phyloP scores from a whole-genome alignment of 2,329 filamentous ascomycete species.

The Didymella pomorum region DNA sequence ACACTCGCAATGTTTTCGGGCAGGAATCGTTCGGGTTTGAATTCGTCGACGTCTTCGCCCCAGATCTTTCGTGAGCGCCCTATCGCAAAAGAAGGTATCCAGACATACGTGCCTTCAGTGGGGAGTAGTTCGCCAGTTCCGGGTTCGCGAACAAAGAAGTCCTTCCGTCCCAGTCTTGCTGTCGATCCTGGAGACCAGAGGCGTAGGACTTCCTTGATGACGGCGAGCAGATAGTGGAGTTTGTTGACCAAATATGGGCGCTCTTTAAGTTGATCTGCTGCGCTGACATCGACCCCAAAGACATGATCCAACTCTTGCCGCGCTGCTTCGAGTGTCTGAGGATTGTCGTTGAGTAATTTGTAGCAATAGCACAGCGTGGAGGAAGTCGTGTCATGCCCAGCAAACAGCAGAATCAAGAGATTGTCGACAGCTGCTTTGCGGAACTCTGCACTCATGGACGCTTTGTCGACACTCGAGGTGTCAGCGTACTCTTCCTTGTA shows the following conservation, averaged over 20 bases:
- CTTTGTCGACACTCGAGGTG: constrained; percentile 18
- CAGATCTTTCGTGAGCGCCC: constrained; percentile 31
- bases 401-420: constrained; percentile 36
- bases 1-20: constrained; percentile 23
- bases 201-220: constrained; percentile 49
- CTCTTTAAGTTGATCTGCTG: constrained; percentile 24
- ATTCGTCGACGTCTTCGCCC: constrained; percentile 27
- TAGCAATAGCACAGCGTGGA: constrained; percentile 44
- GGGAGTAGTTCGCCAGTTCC: constrained; percentile 33
- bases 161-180: constrained; percentile 23
- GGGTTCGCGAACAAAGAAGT: constrained; percentile 24
- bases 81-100: constrained; percentile 27
- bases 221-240: constrained; percentile 41
- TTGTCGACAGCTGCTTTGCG: constrained; percentile 35
- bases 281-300: constrained; percentile 34
- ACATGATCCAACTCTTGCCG: constrained; percentile 43
- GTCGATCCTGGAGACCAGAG: constrained; percentile 48
- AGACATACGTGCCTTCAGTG: constrained; percentile 27
- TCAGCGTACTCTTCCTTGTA: background rate
- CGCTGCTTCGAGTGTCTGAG: constrained; percentile 28
- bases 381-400: constrained; percentile 48
- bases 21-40: constrained; percentile 39
- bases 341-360: constrained; percentile 40
- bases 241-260: constrained; percentile 41
- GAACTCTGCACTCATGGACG: constrained; percentile 36